These are phyloP conservation scores for Musa troglodytarum DNA, from an alignment of 176 grass and related monocot genomes.

Conservation along the genomic window DNA sequence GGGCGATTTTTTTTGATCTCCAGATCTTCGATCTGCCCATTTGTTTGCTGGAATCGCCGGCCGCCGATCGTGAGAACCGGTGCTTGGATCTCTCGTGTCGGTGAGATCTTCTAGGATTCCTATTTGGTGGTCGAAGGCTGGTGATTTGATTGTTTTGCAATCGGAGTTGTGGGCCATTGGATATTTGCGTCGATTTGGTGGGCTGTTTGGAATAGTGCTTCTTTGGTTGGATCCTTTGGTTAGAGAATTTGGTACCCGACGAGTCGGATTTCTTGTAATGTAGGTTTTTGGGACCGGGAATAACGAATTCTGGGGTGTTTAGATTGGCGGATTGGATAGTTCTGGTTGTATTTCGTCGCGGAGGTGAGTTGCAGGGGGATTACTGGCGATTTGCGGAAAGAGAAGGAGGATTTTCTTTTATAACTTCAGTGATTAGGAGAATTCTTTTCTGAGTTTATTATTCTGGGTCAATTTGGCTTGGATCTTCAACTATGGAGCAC, in stretches of 20 bases:
- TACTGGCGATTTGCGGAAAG: neutral
- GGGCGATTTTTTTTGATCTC: neutral
- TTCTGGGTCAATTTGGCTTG: neutral
- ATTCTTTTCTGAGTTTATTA: neutral
- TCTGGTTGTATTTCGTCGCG: neutral
- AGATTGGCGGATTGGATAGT: neutral
- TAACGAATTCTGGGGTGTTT: too few relatives aligned
- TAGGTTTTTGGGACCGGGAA: too few relatives aligned
- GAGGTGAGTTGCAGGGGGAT: neutral
- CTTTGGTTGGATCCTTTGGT: too few relatives aligned
- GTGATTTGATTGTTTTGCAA: neutral
- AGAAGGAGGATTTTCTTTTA: neutral
- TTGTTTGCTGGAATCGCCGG: neutral
- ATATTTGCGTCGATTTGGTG: neutral
- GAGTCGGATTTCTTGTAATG: too few relatives aligned
- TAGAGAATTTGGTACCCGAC: too few relatives aligned
- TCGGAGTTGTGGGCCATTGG: neutral
- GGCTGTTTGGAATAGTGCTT: too few relatives aligned
- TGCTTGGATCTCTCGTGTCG: neutral
- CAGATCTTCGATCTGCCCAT: neutral
- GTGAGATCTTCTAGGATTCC: neutral
- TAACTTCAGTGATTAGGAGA: neutral
- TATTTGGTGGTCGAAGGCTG: neutral
- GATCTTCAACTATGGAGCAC: slow-evolving; percentile 38
- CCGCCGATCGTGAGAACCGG: neutral